Conservation (phyloP, 305 asterid species). For the Fraxinus paxiana region DNA sequence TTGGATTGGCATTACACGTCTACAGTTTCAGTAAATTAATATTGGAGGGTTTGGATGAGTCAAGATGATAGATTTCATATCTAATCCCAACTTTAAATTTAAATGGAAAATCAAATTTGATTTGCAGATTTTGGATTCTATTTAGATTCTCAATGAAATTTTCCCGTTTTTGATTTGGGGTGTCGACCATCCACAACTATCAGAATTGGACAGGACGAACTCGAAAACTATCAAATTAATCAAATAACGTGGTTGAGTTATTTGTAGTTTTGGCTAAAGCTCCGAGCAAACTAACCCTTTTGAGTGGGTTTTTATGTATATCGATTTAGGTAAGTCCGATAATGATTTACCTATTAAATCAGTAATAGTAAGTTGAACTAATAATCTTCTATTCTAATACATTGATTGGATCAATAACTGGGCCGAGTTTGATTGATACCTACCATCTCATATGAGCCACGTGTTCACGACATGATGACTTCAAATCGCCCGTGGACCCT, state of each 20-base stretch:
- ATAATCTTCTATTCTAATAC: not conserved
- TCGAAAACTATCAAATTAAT: not conserved
- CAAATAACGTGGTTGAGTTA: not conserved
- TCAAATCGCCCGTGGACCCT: not conserved
- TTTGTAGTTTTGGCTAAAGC: not conserved
- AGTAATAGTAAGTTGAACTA: not conserved
- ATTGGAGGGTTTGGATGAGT: not conserved
- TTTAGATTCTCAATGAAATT: not conserved
- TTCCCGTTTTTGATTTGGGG: not conserved
- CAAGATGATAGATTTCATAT: not conserved
- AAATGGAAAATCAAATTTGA: not conserved
- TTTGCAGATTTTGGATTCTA: not conserved
- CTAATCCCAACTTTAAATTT: not conserved
- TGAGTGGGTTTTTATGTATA: not conserved
- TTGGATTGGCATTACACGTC: not conserved
- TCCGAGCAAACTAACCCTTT: not conserved
- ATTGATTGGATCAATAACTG: not conserved
- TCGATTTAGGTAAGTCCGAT: not conserved
- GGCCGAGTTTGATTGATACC: not conserved
- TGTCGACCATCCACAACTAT: not conserved
- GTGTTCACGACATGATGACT: not conserved
- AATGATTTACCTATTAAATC: not conserved
- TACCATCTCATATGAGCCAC: not conserved
- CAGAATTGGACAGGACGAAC: not conserved
- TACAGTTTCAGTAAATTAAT: not conserved